Evolutionary conservation across 805 yeast species (phyloP), one percentile per base, ranked within the genome.

Genomic region (Komagataella kurtzmanii): DNA sequence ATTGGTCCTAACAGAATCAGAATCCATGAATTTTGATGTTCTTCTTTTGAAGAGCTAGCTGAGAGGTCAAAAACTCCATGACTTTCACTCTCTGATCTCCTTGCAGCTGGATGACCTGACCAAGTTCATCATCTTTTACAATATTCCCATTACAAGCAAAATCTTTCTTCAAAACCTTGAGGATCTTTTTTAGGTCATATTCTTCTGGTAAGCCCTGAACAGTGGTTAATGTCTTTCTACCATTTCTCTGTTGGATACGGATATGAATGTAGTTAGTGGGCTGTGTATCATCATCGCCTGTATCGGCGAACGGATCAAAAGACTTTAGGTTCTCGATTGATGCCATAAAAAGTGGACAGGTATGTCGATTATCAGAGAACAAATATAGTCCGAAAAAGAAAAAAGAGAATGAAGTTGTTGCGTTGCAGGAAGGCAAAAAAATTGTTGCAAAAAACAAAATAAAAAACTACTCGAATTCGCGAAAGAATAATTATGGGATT

Each of bases 231-330:
- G 98, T 91, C 75, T 91, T 91, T 76, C 98, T 90, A 68, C 99
- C 99, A 76, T 93, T 91, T 79, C 99, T 91, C 77, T 91, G 99
- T 75, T 91, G 99, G 69, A 95, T 91, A 79, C 99, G 95, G 70
- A 91, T 85, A 73, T 90, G 99, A 72, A 91, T 88, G 75, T 90
- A 88, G 77, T 88, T 89, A 54, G 95, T 82, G 66, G 95, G 86
- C 74, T 91, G 91, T 62, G 96, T 85, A 71, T 91, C 97, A 75
- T 93, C 95, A 81, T 91, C 98, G 78, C 97, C 98, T 74, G 97
- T 90, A 73, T 91, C 99, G 83, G 98, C 97, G 83, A 91, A 91
- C 57, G 99, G 99, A 75, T 91, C 82, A 75, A 85, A 83, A 54
- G 88, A 79, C 72, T 80, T 84, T 67, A 85, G 75, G 77, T 85